These are phyloP conservation scores for Daedaleopsis nitida DNA, from an alignment of 768 basidiomycete genomes.

Conservation along the genomic window DNA sequence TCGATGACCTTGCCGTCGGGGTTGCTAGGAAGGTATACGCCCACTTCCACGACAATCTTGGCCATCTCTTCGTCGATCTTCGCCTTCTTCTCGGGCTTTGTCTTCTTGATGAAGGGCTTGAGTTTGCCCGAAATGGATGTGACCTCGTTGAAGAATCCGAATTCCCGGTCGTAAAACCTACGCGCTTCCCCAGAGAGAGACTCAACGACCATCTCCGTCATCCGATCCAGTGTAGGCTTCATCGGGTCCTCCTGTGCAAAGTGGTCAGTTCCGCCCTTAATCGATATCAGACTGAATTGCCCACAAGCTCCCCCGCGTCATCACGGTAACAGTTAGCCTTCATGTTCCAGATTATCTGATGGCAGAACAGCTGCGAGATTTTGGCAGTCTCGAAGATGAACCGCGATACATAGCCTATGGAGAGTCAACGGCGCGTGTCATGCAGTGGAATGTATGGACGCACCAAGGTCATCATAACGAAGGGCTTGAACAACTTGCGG, in stretches of 20 bases:
- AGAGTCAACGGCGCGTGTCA: background rate
- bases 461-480: slow-evolving; percentile 87
- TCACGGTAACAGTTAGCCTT: slow-evolving; percentile 97
- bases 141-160: slow-evolving; percentile 93
- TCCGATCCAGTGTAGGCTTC: slow-evolving; percentile 91
- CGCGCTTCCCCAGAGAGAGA: slow-evolving; percentile 89
- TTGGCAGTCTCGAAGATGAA: slow-evolving; percentile 98
- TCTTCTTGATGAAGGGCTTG: slow-evolving; percentile 93
- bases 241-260: slow-evolving; percentile 83
- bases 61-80: slow-evolving; percentile 99
- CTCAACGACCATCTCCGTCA: slow-evolving; percentile 77
- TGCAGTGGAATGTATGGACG: background rate
- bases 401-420: slow-evolving; percentile 83
- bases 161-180: slow-evolving; percentile 92
- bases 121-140: slow-evolving; percentile 98
- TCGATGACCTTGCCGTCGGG: slow-evolving; percentile 97
- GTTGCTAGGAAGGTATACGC: slow-evolving; percentile 96
- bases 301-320: slow-evolving; percentile 80
- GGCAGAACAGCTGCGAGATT: slow-evolving; percentile 96
- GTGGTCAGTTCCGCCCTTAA: background rate
- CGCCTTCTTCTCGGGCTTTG: slow-evolving; percentile 97
- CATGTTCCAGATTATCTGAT: slow-evolving; percentile 99
- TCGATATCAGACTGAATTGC: slow-evolving; percentile 24
- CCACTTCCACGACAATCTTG: slow-evolving; percentile 89
- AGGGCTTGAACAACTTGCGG: slow-evolving; percentile 98